A percentile compares a stretch with the other conserved stretches of the same genome.
Conservation (phyloP, 345 rosid species). For the Cardamine occulta region DNA sequence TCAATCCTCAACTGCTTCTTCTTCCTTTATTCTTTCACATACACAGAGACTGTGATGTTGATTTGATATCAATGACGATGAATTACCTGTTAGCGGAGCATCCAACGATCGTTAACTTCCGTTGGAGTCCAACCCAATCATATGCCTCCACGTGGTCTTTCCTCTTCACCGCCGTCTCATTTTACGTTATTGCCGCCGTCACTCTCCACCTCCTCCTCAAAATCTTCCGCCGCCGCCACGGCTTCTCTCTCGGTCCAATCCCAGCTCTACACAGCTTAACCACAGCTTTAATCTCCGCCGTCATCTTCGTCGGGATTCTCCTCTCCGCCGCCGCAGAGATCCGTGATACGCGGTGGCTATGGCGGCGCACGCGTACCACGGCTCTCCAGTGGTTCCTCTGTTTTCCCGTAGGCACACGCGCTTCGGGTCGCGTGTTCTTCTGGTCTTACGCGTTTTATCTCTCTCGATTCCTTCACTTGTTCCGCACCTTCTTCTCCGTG, state of each 20-base stretch:
- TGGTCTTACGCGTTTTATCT: conserved; percentile 94
- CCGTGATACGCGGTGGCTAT: conserved; percentile 85
- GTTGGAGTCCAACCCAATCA: conserved; percentile 75
- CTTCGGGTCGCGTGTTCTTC: conserved; percentile 97
- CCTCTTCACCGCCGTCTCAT: conserved; percentile 61
- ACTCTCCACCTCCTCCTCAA: conserved; percentile 59
- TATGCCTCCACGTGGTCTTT: conserved; percentile 96
- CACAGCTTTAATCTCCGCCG: conserved; percentile 60
- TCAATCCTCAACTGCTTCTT: conserved; percentile 22
- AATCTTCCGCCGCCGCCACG: conserved; percentile 47
- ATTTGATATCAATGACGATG: conserved; percentile 21
- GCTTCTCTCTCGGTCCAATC: conserved; percentile 77
- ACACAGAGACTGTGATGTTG: conserved; percentile 21
- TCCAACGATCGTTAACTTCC: conserved; percentile 77
- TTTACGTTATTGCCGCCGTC: conserved; percentile 55
- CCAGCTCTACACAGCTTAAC: conserved; percentile 82
- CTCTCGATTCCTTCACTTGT: conserved; percentile 80
- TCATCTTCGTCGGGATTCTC: conserved; percentile 72
- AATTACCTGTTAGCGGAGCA: conserved; percentile 72
- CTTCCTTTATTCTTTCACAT: conserved; percentile 8
- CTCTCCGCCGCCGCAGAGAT: conserved; percentile 82
- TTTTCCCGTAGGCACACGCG: conserved; percentile 94
- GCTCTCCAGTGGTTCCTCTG: conserved; percentile 94
- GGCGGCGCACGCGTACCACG: conserved; percentile 63
- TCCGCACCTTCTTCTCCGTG: conserved; percentile 68